Base-by-base conservation (phyloP, 148 eudicot species). In the Cornus suecica region DNA sequence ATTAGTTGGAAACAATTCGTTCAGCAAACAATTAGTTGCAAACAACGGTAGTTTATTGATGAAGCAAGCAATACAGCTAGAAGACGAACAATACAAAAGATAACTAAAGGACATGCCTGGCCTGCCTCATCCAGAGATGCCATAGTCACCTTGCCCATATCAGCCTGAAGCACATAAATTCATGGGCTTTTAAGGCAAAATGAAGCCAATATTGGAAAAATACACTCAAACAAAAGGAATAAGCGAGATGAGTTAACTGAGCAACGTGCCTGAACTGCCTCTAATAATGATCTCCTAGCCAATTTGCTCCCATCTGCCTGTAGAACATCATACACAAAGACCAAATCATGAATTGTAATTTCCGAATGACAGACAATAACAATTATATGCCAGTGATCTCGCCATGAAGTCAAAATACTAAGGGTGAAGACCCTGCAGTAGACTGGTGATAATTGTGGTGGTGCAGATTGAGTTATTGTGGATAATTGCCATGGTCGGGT, bases 201-300 rank as follows among this genome's bases (percentile, higher is more conserved):
- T 1, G 45, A 77, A 31, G 24, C 65, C 42, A 37, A 37, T 3
- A 37, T 37, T 37, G 67, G 31, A 29, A 31, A 26, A 8, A 6
- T 61, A 69, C 23, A 58, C 31, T 54, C 15, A 71, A 52, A 51
- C 61, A 11, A 74, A 42, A 26, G 34, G 5, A 29, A 37, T 37
- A 8, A 6, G 42, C 7, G 54, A 48, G 2, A 48, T 48, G 1
- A 48, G 7, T 11, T 11, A 48, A 41, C 27, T 9, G 41, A 58
- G 16, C n/a, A 1, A 74, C 79, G 42, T 74, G 83, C 91, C 90
- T 84, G 87, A 60, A 74, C 86, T 61, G 84, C 82, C 48, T 54
- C 90, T 69, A 77, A 84, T 70, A 75, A 76, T 66, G 84, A 74
- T 60, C 78, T 75, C 60, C 79, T 78, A 67, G 77, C 76, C 82